Base-by-base conservation (phyloP, 108 stramenopile genomes). In the Seminavis robusta region DNA sequence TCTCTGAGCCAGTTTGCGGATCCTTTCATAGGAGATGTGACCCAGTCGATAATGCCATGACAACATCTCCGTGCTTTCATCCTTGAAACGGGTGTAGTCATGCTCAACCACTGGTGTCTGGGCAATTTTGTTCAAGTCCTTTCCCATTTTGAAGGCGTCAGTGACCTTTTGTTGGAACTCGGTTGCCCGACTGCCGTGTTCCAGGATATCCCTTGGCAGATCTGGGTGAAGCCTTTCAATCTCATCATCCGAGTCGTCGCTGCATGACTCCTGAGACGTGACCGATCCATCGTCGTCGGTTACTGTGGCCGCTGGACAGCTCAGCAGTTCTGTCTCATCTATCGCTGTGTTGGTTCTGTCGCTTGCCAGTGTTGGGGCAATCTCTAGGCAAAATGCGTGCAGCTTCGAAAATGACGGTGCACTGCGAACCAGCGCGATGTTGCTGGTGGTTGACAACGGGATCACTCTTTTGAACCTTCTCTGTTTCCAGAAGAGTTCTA, bases 1-100 rank as follows among this genome's bases (percentile, higher is more conserved):
- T 6, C 33, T n/a, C 31, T 59, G 43, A 4, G 73, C 73, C 67
- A 75, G 59, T 11, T 33, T 2, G 21, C 48, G 61, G 0, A 75
- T 34, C 47, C 53, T 64, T 11, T 5, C 23, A 15, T 59, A 42
- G 0, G 73, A 39, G n/a, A 37, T 6, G 36, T 76, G 74, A 4
- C 59, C 69, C 28, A 64, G 43, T 3, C 36, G 44, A 6, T 61
- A 24, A 25, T 76, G 74, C 5, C 34, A 54, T 3, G 39, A n/a
- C 16, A 76, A 47, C 21, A 75, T 25, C 47, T 74, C 55, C 10
- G 66, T 61, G n/a, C 41, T 33, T 5, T 7, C 27, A 24, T 28
- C 42, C 15, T 17, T 19, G n/a, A 45, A 17, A n/a, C 25, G 26
- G 7, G 7, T n/a, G n/a, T n/a, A n/a, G n/a, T n/a, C n/a, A n/a